Base-by-base conservation (phyloP, 2,329 filamentous ascomycete genomes). In the Fusarium sp. region DNA sequence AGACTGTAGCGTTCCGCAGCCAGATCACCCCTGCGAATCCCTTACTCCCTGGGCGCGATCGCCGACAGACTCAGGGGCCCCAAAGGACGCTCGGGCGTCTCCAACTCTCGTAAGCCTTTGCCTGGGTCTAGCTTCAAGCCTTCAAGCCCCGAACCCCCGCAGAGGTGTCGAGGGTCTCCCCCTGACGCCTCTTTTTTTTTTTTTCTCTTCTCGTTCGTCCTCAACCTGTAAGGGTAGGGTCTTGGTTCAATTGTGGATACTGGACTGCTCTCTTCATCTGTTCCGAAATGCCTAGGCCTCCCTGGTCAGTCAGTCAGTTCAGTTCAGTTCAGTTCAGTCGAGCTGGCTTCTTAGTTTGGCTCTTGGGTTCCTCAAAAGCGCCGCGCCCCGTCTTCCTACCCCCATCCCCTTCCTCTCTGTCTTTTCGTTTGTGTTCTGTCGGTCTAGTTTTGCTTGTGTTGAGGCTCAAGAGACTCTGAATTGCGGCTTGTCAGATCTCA, bases 131-230 rank as follows among this genome's bases (percentile, higher is more conserved):
- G 67, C 67, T 70, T 49, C 61, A 69, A 67, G 60, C 65, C 61
- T 54, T 54, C 38, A 52, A 59, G 50, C 47, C 59, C 61, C 56
- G 56, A 64, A 57, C 33, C 61, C 67, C 67, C 67, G 67, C 67
- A 70, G 63, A 70, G 32, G 52, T 61, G 64, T 69, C 61, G 61
- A 67, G 66, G 61, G 64, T 66, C 66, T 57, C 17, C 55, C 65
- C 67, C 64, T 70, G 67, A 67, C 65, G 67, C 67, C 65, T 70
- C 67, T 59, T 69, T 66, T 65, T 53, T 61, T 58, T 59, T 69
- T 66, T 65, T 53, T 61, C 57, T 63, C 47, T 47, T 59, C 53
- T 57, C 55, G 44, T 46, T 49, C 52, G 45, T 46, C 43, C 29
- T 53, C 53, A 46, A 45, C 62, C 57, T 47, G 50, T 54, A 61